Evolutionary conservation across 164 flowering plant genomes (phyloP).

Genomic region (Vitis vinifera): ASM3070453v1 NC_081809.1:4056001-4056500

Average conservation of each 20-base stretch:
- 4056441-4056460: background rate
- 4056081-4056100: background rate
- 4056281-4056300: slow-evolving; percentile 11
- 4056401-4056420: too few relatives aligned
- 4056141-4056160: background rate
- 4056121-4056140: background rate
- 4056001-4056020: background rate
- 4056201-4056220: slow-evolving; percentile 10
- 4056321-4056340: slow-evolving; percentile 26
- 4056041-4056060: background rate
- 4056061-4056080: background rate
- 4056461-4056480: slow-evolving; percentile 12
- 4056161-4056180: slow-evolving; percentile 1
- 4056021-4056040: background rate
- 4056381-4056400: background rate
- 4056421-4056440: too few relatives aligned
- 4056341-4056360: slow-evolving; percentile 31
- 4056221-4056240: slow-evolving; percentile 21
- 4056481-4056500: slow-evolving; percentile 31
- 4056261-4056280: slow-evolving; percentile 20
- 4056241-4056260: slow-evolving; percentile 26
- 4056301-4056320: slow-evolving; percentile 17
- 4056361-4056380: background rate
- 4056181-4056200: slow-evolving; percentile 4
- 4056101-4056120: too few relatives aligned